Evolutionary conservation across 257 asterid genomes (phyloP).

Genomic region (Linaria vulgaris): DNA sequence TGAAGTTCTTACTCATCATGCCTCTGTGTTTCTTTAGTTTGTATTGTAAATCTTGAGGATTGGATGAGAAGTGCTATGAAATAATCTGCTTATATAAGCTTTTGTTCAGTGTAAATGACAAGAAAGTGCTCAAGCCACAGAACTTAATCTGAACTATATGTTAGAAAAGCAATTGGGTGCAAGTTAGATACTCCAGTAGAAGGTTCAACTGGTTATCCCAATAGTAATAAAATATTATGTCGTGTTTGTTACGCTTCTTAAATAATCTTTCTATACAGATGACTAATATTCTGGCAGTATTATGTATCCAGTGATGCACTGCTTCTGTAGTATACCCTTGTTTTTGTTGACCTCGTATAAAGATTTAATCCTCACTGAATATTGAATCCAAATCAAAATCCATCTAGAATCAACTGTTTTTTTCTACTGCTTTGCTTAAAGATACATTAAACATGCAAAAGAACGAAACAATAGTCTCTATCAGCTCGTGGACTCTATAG

Average conservation of each 20-base stretch:
- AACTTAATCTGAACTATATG: not conserved
- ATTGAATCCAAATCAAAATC: no score
- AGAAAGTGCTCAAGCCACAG: constrained; percentile 4
- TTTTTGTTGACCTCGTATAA: no score
- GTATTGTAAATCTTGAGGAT: not conserved
- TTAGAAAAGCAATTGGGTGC: no score
- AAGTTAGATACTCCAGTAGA: not conserved
- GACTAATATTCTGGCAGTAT: not conserved
- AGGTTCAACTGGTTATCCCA: not conserved
- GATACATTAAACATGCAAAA: no score
- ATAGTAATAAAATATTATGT: no score
- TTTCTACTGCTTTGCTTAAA: no score
- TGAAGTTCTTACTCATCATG: constrained; percentile 22
- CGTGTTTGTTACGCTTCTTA: no score
- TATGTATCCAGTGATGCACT: not conserved
- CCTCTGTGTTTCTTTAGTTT: not conserved
- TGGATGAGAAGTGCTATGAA: constrained; percentile 3
- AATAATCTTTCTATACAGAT: no score
- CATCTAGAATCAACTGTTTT: no score
- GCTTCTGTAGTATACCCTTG: no score
- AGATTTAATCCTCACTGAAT: no score
- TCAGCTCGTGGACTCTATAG: not conserved
- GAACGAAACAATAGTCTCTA: no score
- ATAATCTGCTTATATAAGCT: constrained; percentile 5
- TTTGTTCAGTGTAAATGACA: not conserved